Evolutionary conservation across 1,284 basidiomycete genomes (phyloP), one percentile per base, ranked within the genome.

Genomic region (Ganoderma sinense): DNA sequence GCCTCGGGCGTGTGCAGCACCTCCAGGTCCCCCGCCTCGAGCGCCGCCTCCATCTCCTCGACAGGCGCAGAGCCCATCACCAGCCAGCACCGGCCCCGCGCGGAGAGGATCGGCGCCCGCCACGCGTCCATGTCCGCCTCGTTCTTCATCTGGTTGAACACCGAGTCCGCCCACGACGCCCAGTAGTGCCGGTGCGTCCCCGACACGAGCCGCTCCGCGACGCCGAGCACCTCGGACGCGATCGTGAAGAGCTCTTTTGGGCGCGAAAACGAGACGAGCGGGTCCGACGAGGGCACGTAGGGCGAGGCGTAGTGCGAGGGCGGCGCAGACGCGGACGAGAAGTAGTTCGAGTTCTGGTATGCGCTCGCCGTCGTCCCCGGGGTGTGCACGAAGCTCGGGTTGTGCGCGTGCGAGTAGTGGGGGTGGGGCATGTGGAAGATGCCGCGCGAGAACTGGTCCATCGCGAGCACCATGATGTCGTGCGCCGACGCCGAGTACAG

Each of bases 391-490:
- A 71, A 72, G 41, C 72, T 71, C 29, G 77, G 76, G 65, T 77
- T 77, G 72, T 78, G 75, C 36, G 74, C 63, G 29, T 74, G 69
- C 33, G 75, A 68, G 67, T 82, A 82, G 53, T 82, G 80, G 3
- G 84, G 83, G 73, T 89, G 89, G 3, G 90, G 90, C 89, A 91
- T 91, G 77, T 90, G 87, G 76, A 92, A 88, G 70, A 91, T 90
- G 3, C 89, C 90, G 33, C 89, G 82, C 11, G 86, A 86, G 76
- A 91, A 90, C 73, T 91, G 90, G 76, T 91, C 90, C 82, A 89
- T 87, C 13, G 90, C 89, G 48, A 89, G 82, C 16, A 85, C 78
- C 77, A 91, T 80, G 63, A 91, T 78, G 59, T 89, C 88, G 76
- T 87, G 79, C 4, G 88, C 81, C 10, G 81, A 79, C 1, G 84